Conservation (phyloP, 2,329 filamentous ascomycete species). For the Ascochyta koolunga region DNA sequence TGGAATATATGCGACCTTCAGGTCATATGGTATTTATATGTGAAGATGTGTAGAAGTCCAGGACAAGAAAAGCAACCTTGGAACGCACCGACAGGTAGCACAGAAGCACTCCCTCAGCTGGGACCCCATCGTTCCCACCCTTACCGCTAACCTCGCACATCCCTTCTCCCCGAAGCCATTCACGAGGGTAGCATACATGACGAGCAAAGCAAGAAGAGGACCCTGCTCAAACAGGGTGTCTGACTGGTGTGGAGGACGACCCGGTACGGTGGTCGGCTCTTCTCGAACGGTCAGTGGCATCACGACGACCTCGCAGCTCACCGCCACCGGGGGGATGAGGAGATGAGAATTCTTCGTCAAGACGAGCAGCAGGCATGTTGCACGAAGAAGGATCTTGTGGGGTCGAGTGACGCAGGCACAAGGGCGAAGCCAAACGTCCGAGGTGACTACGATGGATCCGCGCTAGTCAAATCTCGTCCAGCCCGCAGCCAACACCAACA, state of each 20-base stretch:
- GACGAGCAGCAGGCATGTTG: slow-evolving; percentile 13
- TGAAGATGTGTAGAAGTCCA: slow-evolving; percentile 1
- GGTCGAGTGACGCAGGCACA: slow-evolving; percentile 18
- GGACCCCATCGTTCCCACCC: slow-evolving; percentile 4
- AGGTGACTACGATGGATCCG: slow-evolving; percentile 1
- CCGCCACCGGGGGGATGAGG: slow-evolving; percentile 7
- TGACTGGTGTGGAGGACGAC: slow-evolving; percentile 7
- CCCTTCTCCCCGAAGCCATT: slow-evolving; percentile 12
- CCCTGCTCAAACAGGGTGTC: slow-evolving; percentile 9
- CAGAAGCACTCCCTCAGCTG: neutral
- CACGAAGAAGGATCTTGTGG: slow-evolving; percentile 10
- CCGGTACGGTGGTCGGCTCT: slow-evolving; percentile 7
- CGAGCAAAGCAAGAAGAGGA: slow-evolving; percentile 1
- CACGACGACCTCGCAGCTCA: slow-evolving; percentile 5
- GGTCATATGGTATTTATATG: slow-evolving; percentile 4
- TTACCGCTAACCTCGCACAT: slow-evolving; percentile 14
- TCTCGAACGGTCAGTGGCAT: slow-evolving; percentile 7
- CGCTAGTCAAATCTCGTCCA: slow-evolving; percentile 7
- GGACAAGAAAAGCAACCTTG: slow-evolving; percentile 9
- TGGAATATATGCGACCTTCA: neutral
- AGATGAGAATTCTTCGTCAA: slow-evolving; percentile 17
- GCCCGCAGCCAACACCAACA: slow-evolving; percentile 10
- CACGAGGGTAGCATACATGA: slow-evolving; percentile 3
- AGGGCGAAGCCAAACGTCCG: slow-evolving; percentile 6
- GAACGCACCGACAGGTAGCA: slow-evolving; percentile 17